phyloP scores from a whole-genome alignment of 148 eudicot species.

The Camellia granthamiana region DNA sequence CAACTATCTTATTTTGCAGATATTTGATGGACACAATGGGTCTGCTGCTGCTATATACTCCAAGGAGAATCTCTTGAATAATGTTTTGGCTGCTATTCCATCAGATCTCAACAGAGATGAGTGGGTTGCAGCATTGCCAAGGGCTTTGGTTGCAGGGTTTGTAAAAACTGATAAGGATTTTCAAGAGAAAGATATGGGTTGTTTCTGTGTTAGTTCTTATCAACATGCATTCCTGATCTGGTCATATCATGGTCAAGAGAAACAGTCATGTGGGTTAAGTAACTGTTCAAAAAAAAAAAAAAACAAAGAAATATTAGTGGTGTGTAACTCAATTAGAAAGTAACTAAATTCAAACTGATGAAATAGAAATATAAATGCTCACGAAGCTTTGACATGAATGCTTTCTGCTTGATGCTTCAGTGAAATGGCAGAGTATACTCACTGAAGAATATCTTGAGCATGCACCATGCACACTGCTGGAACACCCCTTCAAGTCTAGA shows the following conservation, averaged over 20 bases:
- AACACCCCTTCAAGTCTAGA: too few relatives aligned
- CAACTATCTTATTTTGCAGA: conserved; percentile 37
- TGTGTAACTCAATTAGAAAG: too few relatives aligned
- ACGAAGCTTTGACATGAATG: too few relatives aligned
- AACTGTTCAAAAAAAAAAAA: neutral
- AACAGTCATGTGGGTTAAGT: neutral
- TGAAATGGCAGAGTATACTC: too few relatives aligned
- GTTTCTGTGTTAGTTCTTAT: neutral
- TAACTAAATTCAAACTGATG: neutral
- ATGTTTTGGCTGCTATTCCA: too few relatives aligned
- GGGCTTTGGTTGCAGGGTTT: conserved; percentile 95
- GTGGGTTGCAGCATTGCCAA: conserved; percentile 27
- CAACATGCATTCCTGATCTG: neutral
- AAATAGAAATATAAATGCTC: neutral
- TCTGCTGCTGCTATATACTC: too few relatives aligned
- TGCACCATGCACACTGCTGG: too few relatives aligned
- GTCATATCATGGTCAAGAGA: neutral
- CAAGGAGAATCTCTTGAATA: too few relatives aligned
- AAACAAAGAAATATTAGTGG: neutral
- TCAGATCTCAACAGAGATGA: too few relatives aligned
- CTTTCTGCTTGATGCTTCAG: too few relatives aligned
- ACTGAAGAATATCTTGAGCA: too few relatives aligned
- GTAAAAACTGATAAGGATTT: conserved; percentile 97
- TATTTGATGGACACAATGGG: conserved; percentile 8
- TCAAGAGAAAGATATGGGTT: conserved; percentile 55